Base-by-base conservation (phyloP, 805 yeast genomes). In the Metschnikowia rubicola region DNA sequence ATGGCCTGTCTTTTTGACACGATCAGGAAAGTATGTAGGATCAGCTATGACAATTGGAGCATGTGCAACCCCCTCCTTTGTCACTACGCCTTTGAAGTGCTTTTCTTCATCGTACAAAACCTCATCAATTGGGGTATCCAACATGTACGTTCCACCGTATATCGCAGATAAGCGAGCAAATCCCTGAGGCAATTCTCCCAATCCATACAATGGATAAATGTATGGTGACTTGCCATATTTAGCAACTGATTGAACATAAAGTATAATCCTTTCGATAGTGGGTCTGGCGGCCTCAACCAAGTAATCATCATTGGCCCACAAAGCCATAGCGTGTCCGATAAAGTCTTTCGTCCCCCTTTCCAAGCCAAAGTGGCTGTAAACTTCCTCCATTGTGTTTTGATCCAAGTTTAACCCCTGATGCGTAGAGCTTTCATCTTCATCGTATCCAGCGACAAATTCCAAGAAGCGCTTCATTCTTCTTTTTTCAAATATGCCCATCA, bases 181-280 rank as follows among this genome's bases (percentile, higher is more conserved):
- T 8, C 97, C 99, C 71, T 94, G 99, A n/a, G 99, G 99, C 50
- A 94, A 77, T 68, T 94, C 99, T 43, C 99, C 99, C 48, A 94
- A 78, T 8, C 99, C 99, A 63, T 94, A 94, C 61, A 92, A 74
- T 40, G 99, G 99, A 65, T 94, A 94, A 52, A 94, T 79, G 66
- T 94, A 94, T 10, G 99, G 99, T 8, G 96, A 88, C 69, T 91
- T 91, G 48, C 99, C 98, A 67, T 87, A 94, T 60, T 94, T 83
- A 29, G 96, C 94, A 51, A 94, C 95, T 11, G 96, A 87, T 58
- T 88, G 88, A 40, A 88, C 84, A 62, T 94, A 94, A 51, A 94
- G 76, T 42, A 87, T 68, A 46, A 94, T 81, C 66, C 98, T 78
- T 64, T 92, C 94, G 59, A 86, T 80, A 9, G 97, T 84, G 63